These are phyloP conservation scores for Tolypocladium amazonense DNA, from an alignment of 2,329 filamentous ascomycete genomes.

Conservation along the genomic window DNA sequence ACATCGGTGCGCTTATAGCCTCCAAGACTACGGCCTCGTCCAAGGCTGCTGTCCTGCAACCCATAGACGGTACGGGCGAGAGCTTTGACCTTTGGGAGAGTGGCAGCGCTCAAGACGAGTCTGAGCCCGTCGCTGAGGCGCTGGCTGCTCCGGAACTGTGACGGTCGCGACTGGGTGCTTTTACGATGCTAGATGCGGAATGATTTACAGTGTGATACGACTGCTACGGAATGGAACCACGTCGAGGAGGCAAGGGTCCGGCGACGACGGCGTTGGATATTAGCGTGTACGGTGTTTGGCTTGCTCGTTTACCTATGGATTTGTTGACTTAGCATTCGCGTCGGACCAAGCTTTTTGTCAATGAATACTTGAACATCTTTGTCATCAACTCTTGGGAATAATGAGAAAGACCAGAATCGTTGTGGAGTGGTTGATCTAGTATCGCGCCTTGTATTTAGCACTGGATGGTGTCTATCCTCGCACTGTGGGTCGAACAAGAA, in stretches of 20 bases:
- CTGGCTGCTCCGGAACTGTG: not conserved
- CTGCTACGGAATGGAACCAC: not conserved
- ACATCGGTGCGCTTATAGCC: slow-evolving; percentile 26
- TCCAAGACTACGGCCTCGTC: slow-evolving; percentile 24
- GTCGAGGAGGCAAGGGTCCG: not conserved
- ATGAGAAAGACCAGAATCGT: not conserved
- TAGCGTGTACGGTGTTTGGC: not conserved
- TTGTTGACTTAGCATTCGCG: not conserved
- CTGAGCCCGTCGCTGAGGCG: slow-evolving; percentile 16
- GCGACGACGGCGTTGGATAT: not conserved
- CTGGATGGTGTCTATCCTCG: too few species aligned
- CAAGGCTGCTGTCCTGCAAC: slow-evolving; percentile 37
- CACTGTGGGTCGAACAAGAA: not conserved
- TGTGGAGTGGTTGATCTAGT: too few species aligned
- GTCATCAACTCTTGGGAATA: not conserved
- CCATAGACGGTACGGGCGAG: slow-evolving; percentile 48
- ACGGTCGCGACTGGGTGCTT: not conserved
- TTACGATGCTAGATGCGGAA: not conserved
- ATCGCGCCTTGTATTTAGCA: too few species aligned
- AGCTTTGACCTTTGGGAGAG: slow-evolving; percentile 64
- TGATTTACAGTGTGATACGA: not conserved
- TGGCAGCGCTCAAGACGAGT: slow-evolving; percentile 50
- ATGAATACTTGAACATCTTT: not conserved
- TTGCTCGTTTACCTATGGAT: not conserved
- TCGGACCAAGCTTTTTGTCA: not conserved